Base-by-base conservation (phyloP, 139 green algal genomes). In the Spirogloea muscicola region DNA sequence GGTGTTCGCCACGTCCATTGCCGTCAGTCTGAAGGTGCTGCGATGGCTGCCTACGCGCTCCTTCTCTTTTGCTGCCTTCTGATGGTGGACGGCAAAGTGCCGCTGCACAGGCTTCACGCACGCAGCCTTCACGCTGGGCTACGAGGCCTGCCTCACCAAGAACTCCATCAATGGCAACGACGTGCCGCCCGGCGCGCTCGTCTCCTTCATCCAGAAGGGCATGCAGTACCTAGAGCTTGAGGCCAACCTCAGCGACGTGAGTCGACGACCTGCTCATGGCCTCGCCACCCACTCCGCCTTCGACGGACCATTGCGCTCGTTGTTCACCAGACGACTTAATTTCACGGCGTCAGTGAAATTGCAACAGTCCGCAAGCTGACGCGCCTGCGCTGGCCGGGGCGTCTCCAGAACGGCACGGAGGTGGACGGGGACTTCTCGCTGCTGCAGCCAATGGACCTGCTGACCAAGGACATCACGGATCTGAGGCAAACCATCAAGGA, bases 181-280 rank as follows among this genome's bases (percentile, higher is more conserved):
- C 31, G 89, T 98, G 29, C 91, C 94, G 2, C 88, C 94, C 1
- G 92, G 91, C 1, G 90, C 92, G 3, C 84, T 99, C 36, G 88
- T 99, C 3, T 88, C 87, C 1, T 93, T 97, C 58, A 84, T 98
- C 0, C 93, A 98, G 65, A 98, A 97, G 69, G 94, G 94, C 3
- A 63, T 98, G 58, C 93, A 98, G 77, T 98, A 96, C 70, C 72
- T 96, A 64, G 94, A 99, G 85, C 76, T 97, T 68, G 93, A 99
- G 68, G 91, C 93, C 3, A 98, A 98, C 76, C 62, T 98, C 10
- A 91, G 87, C 63, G 90, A 93, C 69, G 87, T 88, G 40, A 57
- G 65, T n/a, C n/a, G n/a, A n/a, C n/a, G n/a, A n/a, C n/a, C n/a
- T n/a, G n/a, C n/a, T n/a, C n/a, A n/a, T n/a, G n/a, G n/a, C n/a